Evolutionary conservation across 2,329 filamentous ascomycete species (phyloP).

Genomic region (Magnaporthiopsis poae): DNA sequence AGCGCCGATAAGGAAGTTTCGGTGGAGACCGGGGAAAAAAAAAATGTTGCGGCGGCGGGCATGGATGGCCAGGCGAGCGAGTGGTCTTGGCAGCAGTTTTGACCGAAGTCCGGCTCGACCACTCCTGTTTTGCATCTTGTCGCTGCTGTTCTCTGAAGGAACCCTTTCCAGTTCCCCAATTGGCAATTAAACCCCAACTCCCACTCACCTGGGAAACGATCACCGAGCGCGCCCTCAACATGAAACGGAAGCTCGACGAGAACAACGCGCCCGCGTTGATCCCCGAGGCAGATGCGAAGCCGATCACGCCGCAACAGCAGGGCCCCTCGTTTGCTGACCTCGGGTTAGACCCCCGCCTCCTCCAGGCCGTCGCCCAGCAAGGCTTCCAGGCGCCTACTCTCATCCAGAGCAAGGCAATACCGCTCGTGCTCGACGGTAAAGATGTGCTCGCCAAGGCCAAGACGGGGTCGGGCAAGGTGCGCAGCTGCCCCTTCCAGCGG

Average conservation of each 20-base stretch:
- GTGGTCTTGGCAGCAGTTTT: neutral
- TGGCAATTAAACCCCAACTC: neutral
- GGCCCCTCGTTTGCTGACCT: constrained; percentile 59
- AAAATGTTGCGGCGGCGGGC: neutral
- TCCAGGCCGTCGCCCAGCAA: constrained; percentile 77
- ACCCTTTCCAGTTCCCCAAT: neutral
- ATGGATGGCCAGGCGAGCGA: neutral
- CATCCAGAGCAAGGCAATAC: constrained; percentile 80
- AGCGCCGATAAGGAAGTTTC: neutral
- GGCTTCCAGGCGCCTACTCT: constrained; percentile 79
- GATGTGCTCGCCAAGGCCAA: constrained; percentile 88
- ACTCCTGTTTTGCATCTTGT: neutral
- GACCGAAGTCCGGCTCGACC: neutral
- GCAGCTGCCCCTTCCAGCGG: neutral
- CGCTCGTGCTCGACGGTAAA: constrained; percentile 73
- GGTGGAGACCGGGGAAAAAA: neutral
- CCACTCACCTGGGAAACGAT: neutral
- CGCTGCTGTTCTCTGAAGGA: neutral
- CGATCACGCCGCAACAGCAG: constrained; percentile 8
- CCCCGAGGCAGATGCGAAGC: constrained; percentile 19
- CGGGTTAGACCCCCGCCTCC: constrained; percentile 70
- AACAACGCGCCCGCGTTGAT: constrained; percentile 37
- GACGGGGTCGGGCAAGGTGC: constrained; percentile 76
- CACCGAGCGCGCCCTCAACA: constrained; percentile 17
- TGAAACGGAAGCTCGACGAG: constrained; percentile 55